These are phyloP conservation scores for Hygrocybe coccinea DNA, from an alignment of 768 basidiomycete species.

Conservation along the genomic window DNA sequence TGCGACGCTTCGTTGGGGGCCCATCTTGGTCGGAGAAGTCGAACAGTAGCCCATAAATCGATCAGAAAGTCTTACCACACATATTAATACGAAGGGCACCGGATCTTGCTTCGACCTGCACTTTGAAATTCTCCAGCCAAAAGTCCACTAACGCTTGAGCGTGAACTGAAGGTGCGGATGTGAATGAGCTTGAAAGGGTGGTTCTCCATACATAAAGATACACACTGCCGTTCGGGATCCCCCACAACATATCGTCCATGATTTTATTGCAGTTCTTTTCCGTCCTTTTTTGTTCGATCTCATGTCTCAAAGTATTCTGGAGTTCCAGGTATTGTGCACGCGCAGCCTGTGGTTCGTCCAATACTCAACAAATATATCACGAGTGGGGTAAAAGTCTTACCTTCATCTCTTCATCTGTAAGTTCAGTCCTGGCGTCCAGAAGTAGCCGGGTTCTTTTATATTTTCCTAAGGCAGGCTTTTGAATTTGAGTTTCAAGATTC, in stretches of 20 bases:
- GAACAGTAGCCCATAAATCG: neutral
- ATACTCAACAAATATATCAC: neutral
- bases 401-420: conserved; percentile 79
- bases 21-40: conserved; percentile 28
- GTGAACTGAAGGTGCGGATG: conserved; percentile 45
- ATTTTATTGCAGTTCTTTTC: conserved; percentile 52
- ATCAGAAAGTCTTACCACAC: conserved; percentile 22
- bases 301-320: conserved; percentile 51
- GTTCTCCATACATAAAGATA: neutral
- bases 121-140: conserved; percentile 68
- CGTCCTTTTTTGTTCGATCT: conserved; percentile 45
- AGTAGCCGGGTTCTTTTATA: conserved; percentile 53
- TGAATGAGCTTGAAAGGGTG: neutral
- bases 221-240: conserved; percentile 61
- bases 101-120: conserved; percentile 62
- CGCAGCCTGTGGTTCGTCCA: conserved; percentile 40
- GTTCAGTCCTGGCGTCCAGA: conserved; percentile 69
- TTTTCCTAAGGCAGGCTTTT: conserved; percentile 22
- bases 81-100: conserved; percentile 39
- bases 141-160: conserved; percentile 65
- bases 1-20: conserved; percentile 48
- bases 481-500: conserved; percentile 18
- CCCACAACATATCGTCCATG: conserved; percentile 63
- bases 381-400: conserved; percentile 29
- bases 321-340: conserved; percentile 62